Percentiles rank a stretch among this genome's conserved stretches.
These are phyloP conservation scores for Punica granatum DNA, from an alignment of 345 rosid genomes.

Conservation along the genomic window DNA sequence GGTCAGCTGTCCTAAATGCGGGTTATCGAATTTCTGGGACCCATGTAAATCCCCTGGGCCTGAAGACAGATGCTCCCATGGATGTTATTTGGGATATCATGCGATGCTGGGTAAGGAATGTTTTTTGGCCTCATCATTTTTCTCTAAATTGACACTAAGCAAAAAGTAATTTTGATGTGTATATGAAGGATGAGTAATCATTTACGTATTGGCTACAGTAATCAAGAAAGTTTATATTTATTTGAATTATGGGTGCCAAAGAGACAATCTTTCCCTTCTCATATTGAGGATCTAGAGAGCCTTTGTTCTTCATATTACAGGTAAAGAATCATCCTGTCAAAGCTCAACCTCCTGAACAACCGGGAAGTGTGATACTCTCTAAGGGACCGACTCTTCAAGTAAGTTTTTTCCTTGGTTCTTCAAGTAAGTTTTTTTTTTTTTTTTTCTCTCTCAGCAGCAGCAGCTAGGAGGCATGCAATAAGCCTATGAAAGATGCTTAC, in stretches of 20 bases:
- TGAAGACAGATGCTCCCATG: constrained; percentile 99
- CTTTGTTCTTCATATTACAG: constrained; percentile 19
- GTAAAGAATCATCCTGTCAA: constrained; percentile 94
- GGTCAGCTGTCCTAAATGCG: constrained; percentile 93
- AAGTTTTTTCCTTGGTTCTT: constrained; percentile 24
- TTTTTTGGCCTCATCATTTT: constrained; percentile 6
- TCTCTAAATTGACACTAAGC: neutral
- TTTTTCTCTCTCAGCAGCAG: no score
- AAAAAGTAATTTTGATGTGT: neutral
- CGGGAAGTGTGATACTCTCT: constrained; percentile 87
- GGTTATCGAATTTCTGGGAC: constrained; percentile 91
- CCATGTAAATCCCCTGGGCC: constrained; percentile 84
- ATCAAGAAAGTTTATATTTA: neutral
- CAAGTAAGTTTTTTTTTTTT: constrained; percentile 42
- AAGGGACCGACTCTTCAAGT: constrained; percentile 88
- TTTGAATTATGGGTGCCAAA: neutral
- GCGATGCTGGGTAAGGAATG: constrained; percentile 91
- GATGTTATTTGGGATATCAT: constrained; percentile 95
- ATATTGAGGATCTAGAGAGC: neutral
- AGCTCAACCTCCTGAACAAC: constrained; percentile 59
- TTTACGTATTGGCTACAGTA: neutral
- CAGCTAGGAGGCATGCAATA: neutral
- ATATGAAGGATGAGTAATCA: no score
- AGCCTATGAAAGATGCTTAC: neutral
- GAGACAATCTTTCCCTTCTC: neutral